Percentiles rank a stretch among this genome's conserved stretches.
Conservation (phyloP, 176 grass and related monocot genomes). For the Raddia guianensis region DNA sequence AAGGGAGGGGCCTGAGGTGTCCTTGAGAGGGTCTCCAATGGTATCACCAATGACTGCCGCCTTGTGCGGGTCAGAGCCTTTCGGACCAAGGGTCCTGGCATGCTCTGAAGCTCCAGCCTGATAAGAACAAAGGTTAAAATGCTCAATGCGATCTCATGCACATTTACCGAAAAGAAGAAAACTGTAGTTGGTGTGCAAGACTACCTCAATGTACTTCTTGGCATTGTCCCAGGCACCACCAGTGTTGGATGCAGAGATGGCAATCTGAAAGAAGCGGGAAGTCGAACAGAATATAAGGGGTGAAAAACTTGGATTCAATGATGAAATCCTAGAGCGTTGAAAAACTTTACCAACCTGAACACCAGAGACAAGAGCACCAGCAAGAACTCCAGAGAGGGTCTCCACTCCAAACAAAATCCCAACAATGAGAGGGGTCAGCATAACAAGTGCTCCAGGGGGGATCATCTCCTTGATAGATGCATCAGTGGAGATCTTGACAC, state of each 20-base stretch:
- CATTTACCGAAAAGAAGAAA: neutral
- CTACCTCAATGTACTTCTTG: slow-evolving; percentile 63
- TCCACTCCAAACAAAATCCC: slow-evolving; percentile 89
- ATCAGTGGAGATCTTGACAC: slow-evolving; percentile 89
- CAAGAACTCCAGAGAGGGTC: slow-evolving; percentile 80
- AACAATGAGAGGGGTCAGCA: slow-evolving; percentile 80
- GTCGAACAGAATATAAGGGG: neutral
- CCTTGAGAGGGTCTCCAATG: slow-evolving; percentile 81
- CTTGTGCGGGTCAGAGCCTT: slow-evolving; percentile 82
- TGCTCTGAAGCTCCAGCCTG: slow-evolving; percentile 90
- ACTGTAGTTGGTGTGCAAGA: neutral
- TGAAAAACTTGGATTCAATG: neutral
- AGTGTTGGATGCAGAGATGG: slow-evolving; percentile 85
- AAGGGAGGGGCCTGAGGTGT: slow-evolving; percentile 84
- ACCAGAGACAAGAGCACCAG: slow-evolving; percentile 81
- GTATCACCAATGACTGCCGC: slow-evolving; percentile 87
- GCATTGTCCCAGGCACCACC: slow-evolving; percentile 59
- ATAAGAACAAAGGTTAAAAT: slow-evolving; percentile 30
- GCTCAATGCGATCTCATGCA: neutral
- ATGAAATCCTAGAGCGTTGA: neutral
- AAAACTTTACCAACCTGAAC: slow-evolving; percentile 63
- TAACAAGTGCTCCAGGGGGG: slow-evolving; percentile 83
- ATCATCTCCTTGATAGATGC: slow-evolving; percentile 91
- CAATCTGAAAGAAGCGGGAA: slow-evolving; percentile 48
- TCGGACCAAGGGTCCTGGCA: slow-evolving; percentile 70